Conservation (phyloP, 2,329 filamentous ascomycete genomes). For the Paraphoma chrysanthemicola region DNA sequence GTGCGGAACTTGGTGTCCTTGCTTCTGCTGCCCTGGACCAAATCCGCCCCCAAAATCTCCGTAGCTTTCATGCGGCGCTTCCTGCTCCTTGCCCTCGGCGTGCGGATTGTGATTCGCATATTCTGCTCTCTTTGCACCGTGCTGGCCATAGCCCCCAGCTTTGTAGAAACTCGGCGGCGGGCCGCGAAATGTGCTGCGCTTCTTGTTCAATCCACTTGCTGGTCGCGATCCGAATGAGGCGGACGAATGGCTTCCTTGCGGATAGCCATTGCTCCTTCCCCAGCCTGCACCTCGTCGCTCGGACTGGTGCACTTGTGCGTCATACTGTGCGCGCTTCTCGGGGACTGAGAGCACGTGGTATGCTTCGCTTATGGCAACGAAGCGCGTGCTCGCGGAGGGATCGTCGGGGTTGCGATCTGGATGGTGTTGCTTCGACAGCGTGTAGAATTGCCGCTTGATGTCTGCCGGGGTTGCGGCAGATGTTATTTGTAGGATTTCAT, state of each 20-base stretch:
- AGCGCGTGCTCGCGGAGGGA: slow-evolving; percentile 74
- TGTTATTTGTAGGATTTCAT: slow-evolving; percentile 79
- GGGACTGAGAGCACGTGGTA: slow-evolving; percentile 78
- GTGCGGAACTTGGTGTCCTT: slow-evolving; percentile 65
- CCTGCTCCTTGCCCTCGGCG: slow-evolving; percentile 13
- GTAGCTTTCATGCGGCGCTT: slow-evolving; percentile 38
- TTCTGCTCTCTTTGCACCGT: slow-evolving; percentile 65
- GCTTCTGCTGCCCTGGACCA: slow-evolving; percentile 64
- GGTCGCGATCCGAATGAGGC: slow-evolving; percentile 74
- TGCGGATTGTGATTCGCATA: slow-evolving; percentile 44
- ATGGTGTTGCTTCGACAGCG: slow-evolving; percentile 88
- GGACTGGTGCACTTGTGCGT: slow-evolving; percentile 67
- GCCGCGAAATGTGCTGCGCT: slow-evolving; percentile 78
- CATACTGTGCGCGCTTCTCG: slow-evolving; percentile 79
- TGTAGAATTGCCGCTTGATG: slow-evolving; percentile 94
- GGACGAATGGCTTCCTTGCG: slow-evolving; percentile 61
- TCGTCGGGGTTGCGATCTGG: slow-evolving; percentile 87
- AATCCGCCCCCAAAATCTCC: slow-evolving; percentile 58
- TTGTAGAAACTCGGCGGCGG: slow-evolving; percentile 91
- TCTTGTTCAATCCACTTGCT: slow-evolving; percentile 79
- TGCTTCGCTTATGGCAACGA: slow-evolving; percentile 83
- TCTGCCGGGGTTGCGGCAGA: slow-evolving; percentile 73
- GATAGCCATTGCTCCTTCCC: slow-evolving; percentile 51
- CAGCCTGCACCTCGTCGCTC: slow-evolving; percentile 38
- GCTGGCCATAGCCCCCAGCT: slow-evolving; percentile 77